Evolutionary conservation across 768 basidiomycete genomes (phyloP).

Genomic region (Pholiota conissans): DNA sequence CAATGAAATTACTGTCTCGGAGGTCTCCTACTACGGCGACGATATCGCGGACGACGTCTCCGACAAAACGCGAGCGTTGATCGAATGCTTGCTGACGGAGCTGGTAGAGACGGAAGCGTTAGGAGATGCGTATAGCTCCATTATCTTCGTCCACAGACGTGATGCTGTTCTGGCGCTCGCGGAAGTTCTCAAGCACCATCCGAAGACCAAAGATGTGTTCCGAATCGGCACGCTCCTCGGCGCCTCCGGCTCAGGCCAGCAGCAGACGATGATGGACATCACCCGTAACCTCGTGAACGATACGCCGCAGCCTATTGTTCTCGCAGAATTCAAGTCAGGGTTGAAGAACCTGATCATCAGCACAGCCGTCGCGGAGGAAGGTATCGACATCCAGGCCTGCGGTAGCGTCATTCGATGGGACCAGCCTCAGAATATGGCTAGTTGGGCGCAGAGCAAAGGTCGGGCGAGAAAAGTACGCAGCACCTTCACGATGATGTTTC

Average conservation of each 20-base stretch:
- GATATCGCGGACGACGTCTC: constrained; percentile 55
- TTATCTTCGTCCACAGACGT: constrained; percentile 78
- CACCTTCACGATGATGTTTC: constrained; percentile 75
- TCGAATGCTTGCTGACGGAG: constrained; percentile 55
- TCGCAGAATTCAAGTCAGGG: constrained; percentile 66
- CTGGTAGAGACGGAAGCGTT: constrained; percentile 49
- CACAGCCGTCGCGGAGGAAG: constrained; percentile 85
- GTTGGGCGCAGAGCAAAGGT: constrained; percentile 84
- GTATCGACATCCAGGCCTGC: constrained; percentile 81
- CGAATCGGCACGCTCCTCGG: constrained; percentile 65
- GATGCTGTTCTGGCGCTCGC: constrained; percentile 71
- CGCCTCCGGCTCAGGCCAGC: constrained; percentile 54
- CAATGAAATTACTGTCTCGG: constrained; percentile 37
- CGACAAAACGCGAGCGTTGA: constrained; percentile 56
- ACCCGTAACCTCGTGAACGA: constrained; percentile 52
- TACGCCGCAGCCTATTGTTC: constrained; percentile 51
- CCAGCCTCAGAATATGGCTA: constrained; percentile 70
- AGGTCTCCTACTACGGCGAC: constrained; percentile 49
- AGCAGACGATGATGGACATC: constrained; percentile 69
- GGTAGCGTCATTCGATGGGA: constrained; percentile 85
- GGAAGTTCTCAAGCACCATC: constrained; percentile 60
- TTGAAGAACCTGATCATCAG: constrained; percentile 72
- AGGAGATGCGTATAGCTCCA: constrained; percentile 63
- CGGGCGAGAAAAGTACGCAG: constrained; percentile 69
- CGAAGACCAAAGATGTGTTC: constrained; percentile 51